phyloP scores from a whole-genome alignment of 805 yeast species.

The Zygosaccharomyces gambellarensis region DNA sequence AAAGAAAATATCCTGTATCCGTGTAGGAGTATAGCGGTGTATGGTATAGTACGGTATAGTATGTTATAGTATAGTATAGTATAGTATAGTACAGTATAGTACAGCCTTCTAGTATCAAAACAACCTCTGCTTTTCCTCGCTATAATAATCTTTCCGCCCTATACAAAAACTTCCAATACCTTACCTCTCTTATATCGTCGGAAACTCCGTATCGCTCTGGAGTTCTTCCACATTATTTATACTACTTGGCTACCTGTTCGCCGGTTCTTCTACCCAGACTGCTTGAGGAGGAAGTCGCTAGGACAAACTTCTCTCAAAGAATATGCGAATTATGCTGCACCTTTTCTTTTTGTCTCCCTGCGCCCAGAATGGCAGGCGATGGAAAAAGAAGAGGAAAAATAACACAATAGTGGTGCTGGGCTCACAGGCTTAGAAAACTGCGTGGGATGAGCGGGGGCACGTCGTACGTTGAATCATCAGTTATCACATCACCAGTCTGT shows the following conservation, averaged over 20 bases:
- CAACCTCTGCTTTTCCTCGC: too few relatives aligned
- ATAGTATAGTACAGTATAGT: neutral
- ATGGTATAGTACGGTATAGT: neutral
- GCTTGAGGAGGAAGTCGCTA: neutral
- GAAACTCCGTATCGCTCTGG: too few relatives aligned
- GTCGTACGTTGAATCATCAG: neutral
- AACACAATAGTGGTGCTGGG: neutral
- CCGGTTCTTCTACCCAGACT: neutral
- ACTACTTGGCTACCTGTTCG: neutral
- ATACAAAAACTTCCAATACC: too few relatives aligned
- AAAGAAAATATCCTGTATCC: neutral
- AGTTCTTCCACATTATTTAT: neutral
- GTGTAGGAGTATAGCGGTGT: neutral
- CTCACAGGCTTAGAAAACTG: neutral
- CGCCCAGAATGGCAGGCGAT: neutral
- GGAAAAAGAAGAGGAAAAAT: neutral
- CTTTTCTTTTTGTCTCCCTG: conserved; percentile 5
- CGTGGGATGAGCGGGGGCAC: neutral
- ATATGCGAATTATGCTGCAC: neutral
- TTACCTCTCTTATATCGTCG: too few relatives aligned
- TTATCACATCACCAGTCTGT: neutral
- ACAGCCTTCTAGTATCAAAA: neutral
- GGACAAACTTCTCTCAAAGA: neutral
- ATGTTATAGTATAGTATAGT: neutral
- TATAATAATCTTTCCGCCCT: too few relatives aligned